Conservation (phyloP, 345 rosid species). For the Crucihimalaya himalaica region DNA sequence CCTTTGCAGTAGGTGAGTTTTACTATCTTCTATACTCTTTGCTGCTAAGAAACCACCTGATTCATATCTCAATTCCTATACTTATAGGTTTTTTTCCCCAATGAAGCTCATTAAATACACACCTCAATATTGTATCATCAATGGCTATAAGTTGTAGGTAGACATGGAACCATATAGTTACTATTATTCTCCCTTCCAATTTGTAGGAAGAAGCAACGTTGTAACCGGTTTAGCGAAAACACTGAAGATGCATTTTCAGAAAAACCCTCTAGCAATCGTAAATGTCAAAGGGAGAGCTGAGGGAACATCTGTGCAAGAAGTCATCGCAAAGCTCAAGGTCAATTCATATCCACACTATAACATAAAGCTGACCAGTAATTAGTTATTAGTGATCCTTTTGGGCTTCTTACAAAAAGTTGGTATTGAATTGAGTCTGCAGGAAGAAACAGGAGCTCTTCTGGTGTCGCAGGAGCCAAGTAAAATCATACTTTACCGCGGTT, state of each 20-base stretch:
- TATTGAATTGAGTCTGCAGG: slow-evolving; percentile 45
- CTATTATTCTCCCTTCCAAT: neutral
- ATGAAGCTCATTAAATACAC: slow-evolving; percentile 1
- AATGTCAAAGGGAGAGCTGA: slow-evolving; percentile 90
- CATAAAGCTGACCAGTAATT: neutral
- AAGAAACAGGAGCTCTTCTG: slow-evolving; percentile 80
- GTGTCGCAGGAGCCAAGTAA: slow-evolving; percentile 93
- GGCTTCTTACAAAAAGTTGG: neutral
- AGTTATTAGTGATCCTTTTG: slow-evolving; percentile 5
- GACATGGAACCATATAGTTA: neutral
- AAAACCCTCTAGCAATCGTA: slow-evolving; percentile 82
- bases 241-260: slow-evolving; percentile 70
- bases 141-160: neutral
- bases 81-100: neutral
- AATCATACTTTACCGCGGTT: slow-evolving; percentile 83
- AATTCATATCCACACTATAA: slow-evolving; percentile 13
- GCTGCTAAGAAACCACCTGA: slow-evolving; percentile 16
- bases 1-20: slow-evolving; percentile 76
- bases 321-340: slow-evolving; percentile 81
- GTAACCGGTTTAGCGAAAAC: slow-evolving; percentile 77
- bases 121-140: neutral
- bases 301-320: slow-evolving; percentile 92
- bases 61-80: neutral
- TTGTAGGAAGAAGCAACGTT: slow-evolving; percentile 76
- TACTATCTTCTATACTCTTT: neutral